These are phyloP conservation scores for Vitellaria paradoxa DNA, from an alignment of 179 eudicot species.

Conservation along the genomic window DNA sequence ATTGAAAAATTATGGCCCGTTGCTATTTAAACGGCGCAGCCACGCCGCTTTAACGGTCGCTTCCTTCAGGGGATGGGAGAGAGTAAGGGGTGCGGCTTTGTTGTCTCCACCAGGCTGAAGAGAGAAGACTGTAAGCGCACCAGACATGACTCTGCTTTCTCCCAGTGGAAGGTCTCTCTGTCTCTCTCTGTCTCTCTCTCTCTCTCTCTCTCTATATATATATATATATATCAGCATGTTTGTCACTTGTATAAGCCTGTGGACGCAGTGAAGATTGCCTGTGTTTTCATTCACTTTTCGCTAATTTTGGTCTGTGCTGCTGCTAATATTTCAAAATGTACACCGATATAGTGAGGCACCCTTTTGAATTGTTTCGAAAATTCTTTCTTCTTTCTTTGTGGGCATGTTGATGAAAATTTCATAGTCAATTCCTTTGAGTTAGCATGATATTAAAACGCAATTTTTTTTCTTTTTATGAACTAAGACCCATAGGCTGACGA, in stretches of 20 bases:
- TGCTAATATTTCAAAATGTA: neutral
- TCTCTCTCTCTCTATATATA: neutral
- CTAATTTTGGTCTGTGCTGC: neutral
- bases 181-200: conserved; percentile 12
- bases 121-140: conserved; percentile 75
- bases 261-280: neutral
- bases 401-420: neutral
- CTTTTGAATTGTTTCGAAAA: neutral
- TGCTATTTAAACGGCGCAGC: neutral
- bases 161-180: conserved; percentile 58
- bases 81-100: neutral
- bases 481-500: too few species aligned
- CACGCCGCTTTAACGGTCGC: neutral
- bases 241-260: neutral
- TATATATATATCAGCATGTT: neutral
- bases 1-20: neutral
- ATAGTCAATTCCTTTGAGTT: too few species aligned
- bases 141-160: conserved; percentile 76
- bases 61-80: neutral
- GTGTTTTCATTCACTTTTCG: neutral
- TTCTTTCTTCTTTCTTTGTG: neutral
- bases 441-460: too few species aligned
- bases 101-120: conserved; percentile 34
- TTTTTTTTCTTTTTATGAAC: too few species aligned
- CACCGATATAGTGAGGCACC: too few species aligned